Percentiles rank a stretch among this genome's conserved stretches.
These are phyloP conservation scores for Xylariaceae sp. DNA, from an alignment of 2,329 filamentous ascomycete species.

Conservation along the genomic window DNA sequence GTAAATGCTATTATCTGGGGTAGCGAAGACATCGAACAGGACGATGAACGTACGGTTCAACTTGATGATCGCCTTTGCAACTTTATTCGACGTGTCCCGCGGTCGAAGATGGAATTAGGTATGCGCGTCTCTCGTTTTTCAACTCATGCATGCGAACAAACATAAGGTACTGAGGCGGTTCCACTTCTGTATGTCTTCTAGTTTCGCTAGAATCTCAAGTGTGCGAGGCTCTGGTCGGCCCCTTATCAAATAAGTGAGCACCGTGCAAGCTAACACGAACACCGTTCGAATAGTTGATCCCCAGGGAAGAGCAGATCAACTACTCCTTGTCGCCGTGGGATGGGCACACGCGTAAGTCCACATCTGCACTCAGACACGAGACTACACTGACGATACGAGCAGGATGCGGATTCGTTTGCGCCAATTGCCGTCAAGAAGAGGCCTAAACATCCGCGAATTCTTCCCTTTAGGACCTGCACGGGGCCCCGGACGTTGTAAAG, in stretches of 20 bases:
- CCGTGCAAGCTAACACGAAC: slow-evolving; percentile 5
- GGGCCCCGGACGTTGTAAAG: slow-evolving; percentile 28
- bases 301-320: slow-evolving; percentile 36
- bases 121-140: no score
- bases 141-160: no score
- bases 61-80: slow-evolving; percentile 37
- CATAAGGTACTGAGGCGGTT: no score
- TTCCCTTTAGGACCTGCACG: slow-evolving; percentile 28
- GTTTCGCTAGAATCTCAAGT: no score
- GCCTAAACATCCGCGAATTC: slow-evolving; percentile 30
- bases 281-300: slow-evolving; percentile 27
- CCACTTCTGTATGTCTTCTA: no score
- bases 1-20: no score
- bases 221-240: no score
- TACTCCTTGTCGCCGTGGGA: slow-evolving; percentile 37
- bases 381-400: neutral
- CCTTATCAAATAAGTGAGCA: neutral
- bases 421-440: slow-evolving; percentile 24
- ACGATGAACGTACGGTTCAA: slow-evolving; percentile 34
- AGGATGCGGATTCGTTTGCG: slow-evolving; percentile 30
- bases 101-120: slow-evolving; percentile 37
- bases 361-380: neutral
- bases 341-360: slow-evolving; percentile 36
- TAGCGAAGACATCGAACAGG: slow-evolving; percentile 23
- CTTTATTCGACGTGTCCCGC: slow-evolving; percentile 38